phyloP scores from a whole-genome alignment of 2,329 filamentous ascomycete genomes.

The Graphilbum ipis-grandicollis region DNA sequence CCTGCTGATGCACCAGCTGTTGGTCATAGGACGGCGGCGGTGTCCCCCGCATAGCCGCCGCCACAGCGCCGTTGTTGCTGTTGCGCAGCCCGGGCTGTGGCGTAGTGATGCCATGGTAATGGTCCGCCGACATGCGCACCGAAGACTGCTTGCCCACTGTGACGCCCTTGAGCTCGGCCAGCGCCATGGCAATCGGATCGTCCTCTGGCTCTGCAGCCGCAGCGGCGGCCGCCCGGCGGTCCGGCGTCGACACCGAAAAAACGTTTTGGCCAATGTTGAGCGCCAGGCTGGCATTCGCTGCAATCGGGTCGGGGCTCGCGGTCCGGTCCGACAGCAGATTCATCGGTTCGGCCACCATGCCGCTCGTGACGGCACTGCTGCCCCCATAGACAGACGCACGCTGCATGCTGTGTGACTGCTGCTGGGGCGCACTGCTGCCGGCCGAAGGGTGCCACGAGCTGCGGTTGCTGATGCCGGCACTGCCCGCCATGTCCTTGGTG shows the following conservation, averaged over 20 bases:
- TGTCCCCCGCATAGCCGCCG: slow-evolving; percentile 49
- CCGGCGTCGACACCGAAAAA: slow-evolving; percentile 72
- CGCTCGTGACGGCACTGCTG: slow-evolving; percentile 1
- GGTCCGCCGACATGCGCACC: slow-evolving; percentile 80
- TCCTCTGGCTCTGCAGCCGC: slow-evolving; percentile 36
- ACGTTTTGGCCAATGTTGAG: slow-evolving; percentile 93
- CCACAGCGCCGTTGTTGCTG: slow-evolving; percentile 18
- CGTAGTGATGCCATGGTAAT: slow-evolving; percentile 83
- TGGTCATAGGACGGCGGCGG: slow-evolving; percentile 79
- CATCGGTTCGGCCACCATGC: slow-evolving; percentile 17
- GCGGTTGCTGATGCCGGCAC: slow-evolving; percentile 22
- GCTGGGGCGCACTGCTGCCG: background rate
- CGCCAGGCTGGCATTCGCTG: slow-evolving; percentile 81
- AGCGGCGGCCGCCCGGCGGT: slow-evolving; percentile 35
- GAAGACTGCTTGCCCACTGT: slow-evolving; percentile 59
- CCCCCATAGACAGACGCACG: slow-evolving; percentile 4
- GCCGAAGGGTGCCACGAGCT: slow-evolving; percentile 40
- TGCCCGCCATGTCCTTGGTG: slow-evolving; percentile 45
- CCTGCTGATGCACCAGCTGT: too few relatives aligned
- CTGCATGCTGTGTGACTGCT: slow-evolving; percentile 4
- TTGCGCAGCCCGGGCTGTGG: slow-evolving; percentile 41
- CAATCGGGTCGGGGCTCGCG: slow-evolving; percentile 67
- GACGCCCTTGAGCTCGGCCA: slow-evolving; percentile 83
- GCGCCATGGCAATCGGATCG: slow-evolving; percentile 81
- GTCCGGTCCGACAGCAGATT: slow-evolving; percentile 24